These are phyloP conservation scores for Toxicodendron radicans DNA, from an alignment of 345 rosid genomes.

Conservation along the genomic window DNA sequence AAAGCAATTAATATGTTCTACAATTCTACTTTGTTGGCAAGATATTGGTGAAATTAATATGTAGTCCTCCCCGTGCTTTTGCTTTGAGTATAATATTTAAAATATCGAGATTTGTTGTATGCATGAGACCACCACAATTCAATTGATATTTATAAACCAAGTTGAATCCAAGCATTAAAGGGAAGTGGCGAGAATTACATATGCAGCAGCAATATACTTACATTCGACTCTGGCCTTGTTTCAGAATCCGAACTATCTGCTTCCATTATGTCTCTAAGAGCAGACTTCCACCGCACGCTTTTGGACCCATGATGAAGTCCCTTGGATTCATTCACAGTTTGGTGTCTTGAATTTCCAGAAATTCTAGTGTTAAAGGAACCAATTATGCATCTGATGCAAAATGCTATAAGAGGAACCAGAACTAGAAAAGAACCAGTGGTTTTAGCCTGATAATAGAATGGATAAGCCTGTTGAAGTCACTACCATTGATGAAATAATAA, in stretches of 20 bases:
- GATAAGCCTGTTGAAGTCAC: constrained; percentile 18
- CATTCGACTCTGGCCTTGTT: constrained; percentile 11
- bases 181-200: neutral
- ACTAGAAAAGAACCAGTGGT: constrained; percentile 39
- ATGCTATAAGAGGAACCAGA: constrained; percentile 37
- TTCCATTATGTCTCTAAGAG: constrained; percentile 28
- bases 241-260: constrained; percentile 18
- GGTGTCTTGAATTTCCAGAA: constrained; percentile 2
- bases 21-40: neutral
- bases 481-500: neutral
- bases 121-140: too few species aligned
- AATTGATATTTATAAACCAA: too few species aligned
- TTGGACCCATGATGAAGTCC: constrained; percentile 16
- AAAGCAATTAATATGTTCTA: neutral
- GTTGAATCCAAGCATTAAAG: too few species aligned
- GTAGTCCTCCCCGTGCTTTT: too few species aligned
- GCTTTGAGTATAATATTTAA: too few species aligned
- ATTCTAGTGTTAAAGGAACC: constrained; percentile 27
- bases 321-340: constrained; percentile 11
- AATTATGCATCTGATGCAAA: constrained; percentile 42
- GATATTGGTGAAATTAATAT: neutral
- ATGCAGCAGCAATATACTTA: constrained; percentile 14
- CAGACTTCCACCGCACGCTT: constrained; percentile 38
- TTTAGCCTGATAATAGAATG: constrained; percentile 34
- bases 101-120: too few species aligned